Evolutionary conservation across 257 asterid genomes (phyloP), one percentile per base, ranked within the genome.

Genomic region (Pogostemon cablin): DNA sequence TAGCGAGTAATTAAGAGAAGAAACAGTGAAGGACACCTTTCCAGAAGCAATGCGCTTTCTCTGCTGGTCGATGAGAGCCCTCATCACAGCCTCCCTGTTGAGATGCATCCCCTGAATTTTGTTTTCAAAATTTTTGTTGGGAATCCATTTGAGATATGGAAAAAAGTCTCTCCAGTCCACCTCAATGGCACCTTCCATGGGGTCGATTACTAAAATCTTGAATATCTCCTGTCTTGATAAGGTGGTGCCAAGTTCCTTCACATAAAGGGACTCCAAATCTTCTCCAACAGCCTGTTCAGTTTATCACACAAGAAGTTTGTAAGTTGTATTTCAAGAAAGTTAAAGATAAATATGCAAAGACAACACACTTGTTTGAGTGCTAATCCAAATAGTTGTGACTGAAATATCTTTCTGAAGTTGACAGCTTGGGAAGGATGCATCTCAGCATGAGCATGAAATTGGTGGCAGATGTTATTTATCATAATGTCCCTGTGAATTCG

Each of bases 141-240:
- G 99, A 62, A 87, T 61, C 98, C 97, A 95, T 66, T 78, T 85
- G n/a, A 95, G 70, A 62, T 83, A 88, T 0, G 97, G 97, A 79
- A 95, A 95, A 68, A 91, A 95, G 69, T 95, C 99, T 68, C 99
- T 85, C 99, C 99, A 95, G 47, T 95, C 99, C 47, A 95, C 98
- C 53, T 95, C 98, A 62, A 89, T 84, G 42, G 95, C 95, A 17
- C 97, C 99, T 74, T 85, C 92, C 98, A 91, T 91, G 9, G 80
- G 85, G 41, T 87, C 93, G 3, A 69, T 9, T 11, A 91, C 98
- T 59, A 95, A 68, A 42, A 77, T 85, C 80, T 89, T 76, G 66
- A 91, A 78, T 37, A 91, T 69, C 54, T 84, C 91, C 0, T 81
- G 59, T 68, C 84, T 86, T 4, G 89, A 75, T 59, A 91, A 38